Evolutionary conservation across 139 green algal genomes (phyloP), one percentile per base, ranked within the genome.

Genomic region (Limnomonas spitsbergensis): DNA sequence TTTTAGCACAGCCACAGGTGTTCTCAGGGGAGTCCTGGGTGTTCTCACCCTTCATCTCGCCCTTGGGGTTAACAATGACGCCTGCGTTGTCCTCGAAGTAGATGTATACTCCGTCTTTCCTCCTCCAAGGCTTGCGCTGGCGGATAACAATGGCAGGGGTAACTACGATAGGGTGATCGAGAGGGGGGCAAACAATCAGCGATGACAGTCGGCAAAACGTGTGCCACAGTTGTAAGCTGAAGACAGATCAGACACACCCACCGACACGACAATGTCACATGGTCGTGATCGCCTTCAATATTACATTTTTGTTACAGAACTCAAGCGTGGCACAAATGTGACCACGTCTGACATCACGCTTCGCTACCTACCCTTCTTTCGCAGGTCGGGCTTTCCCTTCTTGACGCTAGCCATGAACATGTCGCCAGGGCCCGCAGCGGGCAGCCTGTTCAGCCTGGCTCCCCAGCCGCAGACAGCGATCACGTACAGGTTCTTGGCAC

Each of bases 31-130:
- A n/a, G n/a, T n/a, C n/a, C n/a, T n/a, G n/a, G n/a, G n/a, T n/a
- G 68, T 29, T 39, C 88, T 78, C 76, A 97, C 93, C 96, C 91
- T 99, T 99, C 94, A 99, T 98, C 83, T 99, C 96, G 74, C 96
- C 96, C 92, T 99, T 99, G 78, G 94, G 92, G 89, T 99, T 99
- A 68, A 99, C 95, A 80, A 99, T 99, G 37, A 99, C 96, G 40
- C 96, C 96, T 3, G 96, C 96, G 82, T 99, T 99, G 91, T 99
- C 96, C 88, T 99, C 96, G 86, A 99, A 99, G 92, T 99, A 99
- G 78, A 99, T 98, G 89, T 94, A 98, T 39, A 90, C 88, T 76
- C 96, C 96, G 78, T 99, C 95, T 91, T 98, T 99, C 79, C 96
- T 90, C 72, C 96, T 86, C 92, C 93, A 99, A 34, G 96, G 90